Percentiles rank a stretch among this genome's conserved stretches.
These are phyloP conservation scores for Terfezia claveryi DNA, from an alignment of 495 filamentous ascomycete genomes.

Conservation along the genomic window DNA sequence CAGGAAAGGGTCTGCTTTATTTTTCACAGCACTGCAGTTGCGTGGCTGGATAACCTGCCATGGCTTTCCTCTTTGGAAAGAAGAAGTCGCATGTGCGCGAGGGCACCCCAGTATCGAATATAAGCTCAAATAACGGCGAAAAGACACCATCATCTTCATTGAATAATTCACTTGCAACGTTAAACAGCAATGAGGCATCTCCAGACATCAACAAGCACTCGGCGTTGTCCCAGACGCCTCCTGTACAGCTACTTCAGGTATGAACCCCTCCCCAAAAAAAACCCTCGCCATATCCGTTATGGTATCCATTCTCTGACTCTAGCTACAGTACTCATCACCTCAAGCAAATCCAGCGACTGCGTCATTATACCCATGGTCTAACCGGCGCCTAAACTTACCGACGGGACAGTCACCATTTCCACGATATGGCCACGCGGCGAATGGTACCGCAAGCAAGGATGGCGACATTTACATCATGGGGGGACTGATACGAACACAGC, in stretches of 20 bases:
- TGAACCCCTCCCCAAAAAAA: no score
- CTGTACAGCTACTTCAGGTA: neutral
- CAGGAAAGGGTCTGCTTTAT: no score
- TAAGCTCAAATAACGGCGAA: slow-evolving; percentile 25
- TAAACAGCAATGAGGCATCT: neutral
- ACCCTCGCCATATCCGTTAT: no score
- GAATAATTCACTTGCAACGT: slow-evolving; percentile 32
- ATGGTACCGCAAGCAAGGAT: slow-evolving; percentile 78
- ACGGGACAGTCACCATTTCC: slow-evolving; percentile 78
- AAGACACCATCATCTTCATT: slow-evolving; percentile 41
- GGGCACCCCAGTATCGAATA: slow-evolving; percentile 20
- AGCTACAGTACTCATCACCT: slow-evolving; percentile 3
- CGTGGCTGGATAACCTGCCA: slow-evolving; percentile 11
- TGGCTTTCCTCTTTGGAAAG: slow-evolving; percentile 43
- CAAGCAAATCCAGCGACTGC: slow-evolving; percentile 21
- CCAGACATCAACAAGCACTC: slow-evolving; percentile 18
- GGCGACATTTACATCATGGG: slow-evolving; percentile 97
- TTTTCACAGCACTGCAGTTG: no score
- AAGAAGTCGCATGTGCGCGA: slow-evolving; percentile 28
- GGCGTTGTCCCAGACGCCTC: slow-evolving; percentile 22
- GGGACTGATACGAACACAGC: slow-evolving; percentile 77
- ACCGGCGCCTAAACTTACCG: slow-evolving; percentile 67
- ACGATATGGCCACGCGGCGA: slow-evolving; percentile 91
- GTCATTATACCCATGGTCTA: slow-evolving; percentile 81
- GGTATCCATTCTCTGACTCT: neutral